Conservation (phyloP, 2,329 filamentous ascomycete species). For the Fusarium nisikadoi region DNA sequence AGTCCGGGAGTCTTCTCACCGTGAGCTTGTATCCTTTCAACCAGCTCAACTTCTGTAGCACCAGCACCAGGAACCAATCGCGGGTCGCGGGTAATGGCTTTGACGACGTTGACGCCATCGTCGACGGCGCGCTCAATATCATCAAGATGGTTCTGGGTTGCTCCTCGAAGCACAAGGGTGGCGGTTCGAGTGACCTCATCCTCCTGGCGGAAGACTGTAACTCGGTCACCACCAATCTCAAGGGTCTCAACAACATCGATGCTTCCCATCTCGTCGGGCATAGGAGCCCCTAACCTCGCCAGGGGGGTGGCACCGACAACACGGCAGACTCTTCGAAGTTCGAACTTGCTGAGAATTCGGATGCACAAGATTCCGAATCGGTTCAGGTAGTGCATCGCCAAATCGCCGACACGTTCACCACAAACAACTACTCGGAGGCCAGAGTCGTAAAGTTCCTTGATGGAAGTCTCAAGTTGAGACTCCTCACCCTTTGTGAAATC, state of each 20-base stretch:
- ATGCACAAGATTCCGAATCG: constrained; percentile 95
- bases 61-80: constrained; percentile 93
- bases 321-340: constrained; percentile 92
- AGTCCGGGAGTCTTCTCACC: constrained; percentile 94
- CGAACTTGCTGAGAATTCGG: constrained; percentile 98
- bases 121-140: constrained; percentile 97
- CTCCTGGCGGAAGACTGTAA: constrained; percentile 98
- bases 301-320: constrained; percentile 97
- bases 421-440: constrained; percentile 92
- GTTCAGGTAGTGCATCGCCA: constrained; percentile 98
- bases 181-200: constrained; percentile 91
- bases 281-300: constrained; percentile 92
- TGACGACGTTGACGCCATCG: constrained; percentile 97
- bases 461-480: constrained; percentile 84
- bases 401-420: constrained; percentile 92
- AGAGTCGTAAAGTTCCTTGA: constrained; percentile 96
- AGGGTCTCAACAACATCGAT: constrained; percentile 96
- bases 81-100: constrained; percentile 94
- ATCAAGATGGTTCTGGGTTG: constrained; percentile 97
- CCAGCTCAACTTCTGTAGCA: constrained; percentile 92
- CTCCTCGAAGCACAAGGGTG: constrained; percentile 92
- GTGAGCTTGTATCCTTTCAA: constrained; percentile 89
- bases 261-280: constrained; percentile 99
- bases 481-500: constrained; percentile 99
- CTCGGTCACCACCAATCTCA: constrained; percentile 96